Conservation (phyloP, 2,329 filamentous ascomycete species). For the Aspergillus flavus region DNA sequence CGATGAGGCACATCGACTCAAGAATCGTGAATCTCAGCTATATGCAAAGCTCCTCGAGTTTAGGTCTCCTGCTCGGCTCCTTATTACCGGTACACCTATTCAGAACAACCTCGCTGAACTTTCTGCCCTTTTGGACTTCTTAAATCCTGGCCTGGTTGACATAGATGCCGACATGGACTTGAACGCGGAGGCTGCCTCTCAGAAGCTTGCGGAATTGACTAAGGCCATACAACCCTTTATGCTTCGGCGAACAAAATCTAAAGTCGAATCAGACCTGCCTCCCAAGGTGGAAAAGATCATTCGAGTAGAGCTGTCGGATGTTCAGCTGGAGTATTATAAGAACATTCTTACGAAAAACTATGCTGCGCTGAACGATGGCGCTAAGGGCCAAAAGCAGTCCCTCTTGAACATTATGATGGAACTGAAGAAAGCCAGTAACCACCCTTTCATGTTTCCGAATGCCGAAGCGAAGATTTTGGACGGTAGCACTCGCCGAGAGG, state of each 20-base stretch:
- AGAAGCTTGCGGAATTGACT: constrained; percentile 84
- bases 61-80: constrained; percentile 80
- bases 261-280: constrained; percentile 92
- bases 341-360: constrained; percentile 98
- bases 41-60: constrained; percentile 86
- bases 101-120: constrained; percentile 96
- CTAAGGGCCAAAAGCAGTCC: constrained; percentile 89
- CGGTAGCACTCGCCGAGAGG: constrained; percentile 79
- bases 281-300: constrained; percentile 99
- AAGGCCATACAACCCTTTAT: constrained; percentile 90
- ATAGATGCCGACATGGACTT: constrained; percentile 94
- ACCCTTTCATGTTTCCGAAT: constrained; percentile 96
- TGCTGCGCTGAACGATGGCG: constrained; percentile 85
- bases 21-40: constrained; percentile 93
- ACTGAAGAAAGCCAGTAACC: constrained; percentile 97
- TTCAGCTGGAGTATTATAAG: constrained; percentile 98
- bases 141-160: constrained; percentile 90
- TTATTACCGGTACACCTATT: constrained; percentile 96
- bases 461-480: constrained; percentile 87
- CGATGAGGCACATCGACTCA: constrained; percentile 94
- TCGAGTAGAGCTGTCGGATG: constrained; percentile 92
- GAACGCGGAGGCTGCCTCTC: constrained; percentile 75
- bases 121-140: constrained; percentile 88
- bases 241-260: constrained; percentile 92
- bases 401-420: constrained; percentile 99